phyloP scores from a whole-genome alignment of 208 protist species.

The Acanthamoeba culbertsoni region DNA sequence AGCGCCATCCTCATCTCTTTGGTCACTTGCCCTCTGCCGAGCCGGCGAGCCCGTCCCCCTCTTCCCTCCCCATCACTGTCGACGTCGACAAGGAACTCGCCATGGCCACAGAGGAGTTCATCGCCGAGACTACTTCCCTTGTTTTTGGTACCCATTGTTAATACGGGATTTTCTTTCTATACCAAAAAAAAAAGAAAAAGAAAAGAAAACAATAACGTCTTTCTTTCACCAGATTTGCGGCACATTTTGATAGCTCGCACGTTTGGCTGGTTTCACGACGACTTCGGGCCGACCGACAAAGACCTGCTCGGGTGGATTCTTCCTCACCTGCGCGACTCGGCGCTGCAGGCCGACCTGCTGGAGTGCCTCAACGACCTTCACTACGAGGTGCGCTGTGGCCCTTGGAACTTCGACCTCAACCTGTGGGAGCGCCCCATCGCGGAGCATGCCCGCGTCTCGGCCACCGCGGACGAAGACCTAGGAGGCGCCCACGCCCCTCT shows the following conservation, averaged over 20 bases:
- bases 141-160: background rate
- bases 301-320: slow-evolving; percentile 23
- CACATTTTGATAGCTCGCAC: slow-evolving; percentile 1
- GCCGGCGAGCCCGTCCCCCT: background rate
- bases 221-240: background rate
- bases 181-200: background rate
- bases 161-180: background rate
- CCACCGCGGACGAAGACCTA: too few relatives aligned
- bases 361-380: background rate
- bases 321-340: background rate
- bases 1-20: background rate
- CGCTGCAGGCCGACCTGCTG: background rate
- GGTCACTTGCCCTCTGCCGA: too few relatives aligned
- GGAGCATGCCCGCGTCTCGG: too few relatives aligned
- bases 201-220: background rate
- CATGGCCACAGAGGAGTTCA: background rate
- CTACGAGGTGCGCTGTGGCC: slow-evolving; percentile 39
- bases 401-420: slow-evolving; percentile 52
- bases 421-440: background rate
- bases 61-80: background rate
- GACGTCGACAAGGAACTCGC: slow-evolving; percentile 21
- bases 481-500: background rate
- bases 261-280: slow-evolving; percentile 51
- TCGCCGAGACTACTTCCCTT: slow-evolving; percentile 13
- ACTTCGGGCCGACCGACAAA: slow-evolving; percentile 19